A percentile compares a stretch with the other conserved stretches of the same genome.
phyloP scores from a whole-genome alignment of 495 filamentous ascomycete genomes.

The Haplographium delicatum region DNA sequence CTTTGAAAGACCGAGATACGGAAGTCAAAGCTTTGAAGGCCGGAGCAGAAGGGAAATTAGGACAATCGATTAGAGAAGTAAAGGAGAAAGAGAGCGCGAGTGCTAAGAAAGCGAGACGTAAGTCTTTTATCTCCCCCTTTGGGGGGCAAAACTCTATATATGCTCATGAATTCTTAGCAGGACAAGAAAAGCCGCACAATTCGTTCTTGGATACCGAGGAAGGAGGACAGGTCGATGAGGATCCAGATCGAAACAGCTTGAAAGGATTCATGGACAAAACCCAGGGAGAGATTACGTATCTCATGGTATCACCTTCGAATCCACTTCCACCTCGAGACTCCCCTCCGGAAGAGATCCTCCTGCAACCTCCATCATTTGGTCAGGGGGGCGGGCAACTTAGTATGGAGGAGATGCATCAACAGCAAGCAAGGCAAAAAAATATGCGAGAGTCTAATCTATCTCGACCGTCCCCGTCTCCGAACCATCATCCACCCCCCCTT shows the following conservation, averaged over 20 bases:
- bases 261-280: conserved; percentile 59
- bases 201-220: conserved; percentile 38
- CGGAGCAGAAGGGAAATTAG: conserved; percentile 25
- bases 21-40: conserved; percentile 37
- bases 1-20: conserved; percentile 61
- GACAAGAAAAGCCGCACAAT: conserved; percentile 33
- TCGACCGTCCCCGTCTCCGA: conserved; percentile 44
- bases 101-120: conserved; percentile 19
- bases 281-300: conserved; percentile 58
- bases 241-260: conserved; percentile 49
- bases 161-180: too few relatives aligned
- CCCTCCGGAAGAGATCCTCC: conserved; percentile 42
- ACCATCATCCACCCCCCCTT: conserved; percentile 47
- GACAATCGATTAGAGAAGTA: conserved; percentile 34
- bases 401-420: conserved; percentile 24
- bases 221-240: conserved; percentile 39
- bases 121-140: conserved; percentile 1
- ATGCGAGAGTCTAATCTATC: conserved; percentile 30
- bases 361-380: conserved; percentile 40
- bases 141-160: conserved; percentile 26
- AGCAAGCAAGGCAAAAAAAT: conserved; percentile 22
- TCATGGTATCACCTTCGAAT: conserved; percentile 58
- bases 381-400: conserved; percentile 23
- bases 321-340: conserved; percentile 53
- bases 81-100: conserved; percentile 33